Base-by-base conservation (phyloP, 1,284 basidiomycete species). In the Pseudozyma hubeiensis region DNA sequence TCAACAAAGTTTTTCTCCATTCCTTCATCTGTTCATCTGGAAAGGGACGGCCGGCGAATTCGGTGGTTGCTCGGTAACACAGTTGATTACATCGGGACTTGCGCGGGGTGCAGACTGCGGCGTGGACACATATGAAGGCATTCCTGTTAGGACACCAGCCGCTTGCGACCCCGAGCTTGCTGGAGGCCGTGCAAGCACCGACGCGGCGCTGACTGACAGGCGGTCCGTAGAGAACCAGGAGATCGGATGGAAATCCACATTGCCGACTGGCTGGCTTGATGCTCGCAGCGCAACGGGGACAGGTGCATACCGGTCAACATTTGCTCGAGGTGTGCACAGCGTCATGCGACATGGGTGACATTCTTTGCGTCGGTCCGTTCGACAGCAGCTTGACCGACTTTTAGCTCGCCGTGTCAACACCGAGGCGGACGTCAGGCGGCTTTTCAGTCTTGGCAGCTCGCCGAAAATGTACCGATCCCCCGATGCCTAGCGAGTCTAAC, bases 121-220 rank as follows among this genome's bases (percentile, higher is more conserved):
- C 35, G 46, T 5, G 35, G 24, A 24, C 24, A 24, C 24, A 24
- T 24, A 24, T 24, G 24, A 24, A 24, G 45, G 17, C 11, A 7
- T 24, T 33, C 3, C 17, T 33, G n/a, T 49, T 49, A 37, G 46
- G 56, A 46, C 56, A 41, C 56, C 52, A 59, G 37, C 9, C 34
- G 17, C 7, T 19, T 9, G 60, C 48, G 52, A 51, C 63, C 59
- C 45, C 31, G 46, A 17, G 5, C 24, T 11, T 14, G 7, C 16
- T 57, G 47, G 40, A 58, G 45, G 52, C 65, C 65, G 55, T 35
- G 54, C 53, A 62, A 62, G 59, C 50, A 54, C 65, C 65, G 65
- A 68, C 43, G 44, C 14, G 14, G 30, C 9, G n/a, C n/a, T 31
- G 43, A 35, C 24, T 44, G 49, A 13, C 39, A 41, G 24, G 35